Evolutionary conservation across 257 asterid species (phyloP), one percentile per base, ranked within the genome.

Genomic region (Nicotiana otophora): DNA sequence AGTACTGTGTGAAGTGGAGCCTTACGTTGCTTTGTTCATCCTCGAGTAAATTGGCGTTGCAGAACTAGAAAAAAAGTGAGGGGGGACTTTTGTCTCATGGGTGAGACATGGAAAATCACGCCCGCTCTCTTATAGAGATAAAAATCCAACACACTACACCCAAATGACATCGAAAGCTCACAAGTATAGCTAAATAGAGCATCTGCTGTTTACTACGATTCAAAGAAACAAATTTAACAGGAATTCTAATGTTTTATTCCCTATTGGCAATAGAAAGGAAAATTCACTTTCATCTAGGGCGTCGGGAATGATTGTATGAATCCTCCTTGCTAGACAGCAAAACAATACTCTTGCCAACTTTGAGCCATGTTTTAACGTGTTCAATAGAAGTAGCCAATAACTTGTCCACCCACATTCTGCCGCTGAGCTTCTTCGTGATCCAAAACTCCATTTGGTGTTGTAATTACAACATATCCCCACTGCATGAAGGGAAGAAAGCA

Each of bases 401-500:
- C 98, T 90, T 96, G 98, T 67, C 99, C 99, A 11, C 99, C 97
- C 28, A 93, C 92, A 46, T 93, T 92, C 85, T 93, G 98, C 54
- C 93, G 88, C 84, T 90, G 84, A 77, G 98, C 98, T 86, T 96
- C 99, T 87, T 94, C 97, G 33, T 96, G 98, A 88, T 96, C 99
- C 90, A 96, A 77, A 61, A 96, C 91, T 84, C 99, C 99, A 83
- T 93, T 94, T 82, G 98, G 99, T 31, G 99, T 96, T 55, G 98
- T 93, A 81, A 94, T 84, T 77, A 96, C 95, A 15, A 96, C 95
- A 84, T 94, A 96, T 46, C 98, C 99, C 98, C 99, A 96, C 99
- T 96, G 94, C 91, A 83, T 17, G 23, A 75, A 75, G 46, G 46
- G 62, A 75, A 75, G 9, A 26, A 34, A 51, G 7, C 63, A 75